Evolutionary conservation across 2,329 filamentous ascomycete species (phyloP).

Genomic region (Tolypocladium amazonense): DNA sequence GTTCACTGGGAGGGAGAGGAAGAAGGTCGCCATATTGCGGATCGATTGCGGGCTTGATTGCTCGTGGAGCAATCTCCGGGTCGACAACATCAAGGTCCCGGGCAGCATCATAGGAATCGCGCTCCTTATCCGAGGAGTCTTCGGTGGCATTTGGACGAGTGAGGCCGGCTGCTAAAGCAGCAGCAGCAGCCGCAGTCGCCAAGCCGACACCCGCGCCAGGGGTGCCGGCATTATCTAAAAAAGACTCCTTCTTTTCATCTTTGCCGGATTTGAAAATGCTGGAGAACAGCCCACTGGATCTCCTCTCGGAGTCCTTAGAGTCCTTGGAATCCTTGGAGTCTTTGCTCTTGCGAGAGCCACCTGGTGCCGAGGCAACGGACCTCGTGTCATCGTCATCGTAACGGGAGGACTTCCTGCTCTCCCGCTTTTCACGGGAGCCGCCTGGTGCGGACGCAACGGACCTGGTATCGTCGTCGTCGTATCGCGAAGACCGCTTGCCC

Average conservation of each 20-base stretch:
- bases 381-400: conserved; percentile 34
- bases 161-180: conserved; percentile 23
- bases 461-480: conserved; percentile 35
- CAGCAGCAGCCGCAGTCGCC: conserved; percentile 36
- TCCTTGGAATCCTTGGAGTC: conserved; percentile 12
- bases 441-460: conserved; percentile 22
- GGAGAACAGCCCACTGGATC: conserved; percentile 34
- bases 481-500: conserved; percentile 5
- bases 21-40: conserved; percentile 55
- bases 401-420: conserved; percentile 13
- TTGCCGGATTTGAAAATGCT: conserved; percentile 35
- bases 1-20: conserved; percentile 50
- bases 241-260: conserved; percentile 42
- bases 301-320: conserved; percentile 25
- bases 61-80: conserved; percentile 46
- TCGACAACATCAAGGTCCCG: conserved; percentile 32
- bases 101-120: conserved; percentile 13
- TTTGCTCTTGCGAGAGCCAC: conserved; percentile 22
- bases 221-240: conserved; percentile 64
- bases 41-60: conserved; percentile 55
- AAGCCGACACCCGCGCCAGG: conserved; percentile 59
- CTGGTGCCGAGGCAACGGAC: conserved; percentile 20
- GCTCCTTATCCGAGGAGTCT: conserved; percentile 27
- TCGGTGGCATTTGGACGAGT: conserved; percentile 36
- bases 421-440: conserved; percentile 19